Conservation (phyloP, 208 protist species). For the Wallacemonas rigidus region DNA sequence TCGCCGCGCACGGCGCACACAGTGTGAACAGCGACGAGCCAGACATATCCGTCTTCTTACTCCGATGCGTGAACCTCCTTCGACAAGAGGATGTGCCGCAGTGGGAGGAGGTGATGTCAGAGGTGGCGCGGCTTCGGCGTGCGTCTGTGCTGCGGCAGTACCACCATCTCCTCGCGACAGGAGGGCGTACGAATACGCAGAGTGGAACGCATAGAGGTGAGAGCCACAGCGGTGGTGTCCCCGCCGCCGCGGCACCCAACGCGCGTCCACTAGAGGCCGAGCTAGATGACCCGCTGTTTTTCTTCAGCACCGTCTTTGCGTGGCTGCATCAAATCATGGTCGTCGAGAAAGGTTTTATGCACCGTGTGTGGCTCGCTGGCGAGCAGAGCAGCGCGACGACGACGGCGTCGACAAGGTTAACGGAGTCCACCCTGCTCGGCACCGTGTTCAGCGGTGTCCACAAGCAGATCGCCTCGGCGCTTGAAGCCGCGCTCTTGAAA, state of each 20-base stretch:
- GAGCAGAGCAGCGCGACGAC: slow-evolving; percentile 2
- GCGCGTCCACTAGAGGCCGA: slow-evolving; percentile 77
- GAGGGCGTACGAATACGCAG: slow-evolving; percentile 50
- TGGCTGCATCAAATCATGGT: slow-evolving; percentile 87
- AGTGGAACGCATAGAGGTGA: slow-evolving; percentile 42
- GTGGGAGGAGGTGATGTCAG: slow-evolving; percentile 70
- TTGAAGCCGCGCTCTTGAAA: slow-evolving; percentile 66
- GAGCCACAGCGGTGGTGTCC: slow-evolving; percentile 9
- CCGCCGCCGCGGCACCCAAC: slow-evolving; percentile 20
- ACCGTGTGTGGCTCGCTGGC: slow-evolving; percentile 27
- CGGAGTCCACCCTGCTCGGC: slow-evolving; percentile 40
- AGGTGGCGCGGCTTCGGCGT: slow-evolving; percentile 66
- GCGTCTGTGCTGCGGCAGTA: slow-evolving; percentile 80
- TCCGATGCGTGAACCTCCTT: slow-evolving; percentile 66
- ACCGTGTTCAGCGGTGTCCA: slow-evolving; percentile 67
- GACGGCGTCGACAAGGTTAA: slow-evolving; percentile 6
- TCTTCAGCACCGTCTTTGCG: slow-evolving; percentile 84
- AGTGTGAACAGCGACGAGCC: slow-evolving; percentile 57
- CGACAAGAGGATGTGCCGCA: slow-evolving; percentile 60
- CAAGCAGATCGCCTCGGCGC: slow-evolving; percentile 63
- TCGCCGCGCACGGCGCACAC: background rate
- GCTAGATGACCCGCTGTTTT: slow-evolving; percentile 76
- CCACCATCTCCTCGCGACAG: slow-evolving; percentile 85
- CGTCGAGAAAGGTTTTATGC: slow-evolving; percentile 78
- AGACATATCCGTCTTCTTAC: slow-evolving; percentile 67